Evolutionary conservation across 1,284 basidiomycete species (phyloP).

Genomic region (Crepidotus sp.): DNA sequence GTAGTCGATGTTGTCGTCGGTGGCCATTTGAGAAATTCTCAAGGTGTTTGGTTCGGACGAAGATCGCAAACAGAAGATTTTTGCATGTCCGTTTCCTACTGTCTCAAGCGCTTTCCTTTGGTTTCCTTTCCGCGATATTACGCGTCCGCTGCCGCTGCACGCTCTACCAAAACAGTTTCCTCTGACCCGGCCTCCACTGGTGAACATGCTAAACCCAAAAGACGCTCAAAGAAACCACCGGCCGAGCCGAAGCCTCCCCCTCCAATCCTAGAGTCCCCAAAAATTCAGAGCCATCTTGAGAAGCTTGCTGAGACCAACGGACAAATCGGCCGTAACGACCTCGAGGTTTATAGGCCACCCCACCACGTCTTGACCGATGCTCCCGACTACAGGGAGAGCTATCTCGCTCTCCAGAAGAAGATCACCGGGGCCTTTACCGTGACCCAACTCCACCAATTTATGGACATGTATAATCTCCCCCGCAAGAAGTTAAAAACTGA

Average conservation of each 20-base stretch:
- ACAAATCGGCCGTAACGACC: constrained; percentile 9
- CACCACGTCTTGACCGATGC: constrained; percentile 43
- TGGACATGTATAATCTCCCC: constrained; percentile 35
- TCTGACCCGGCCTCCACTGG: not conserved
- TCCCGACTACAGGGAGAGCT: constrained; percentile 42
- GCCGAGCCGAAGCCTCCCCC: not conserved
- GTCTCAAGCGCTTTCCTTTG: constrained; percentile 15
- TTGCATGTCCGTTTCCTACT: not conserved
- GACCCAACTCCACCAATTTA: constrained; percentile 49
- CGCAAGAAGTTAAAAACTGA: constrained; percentile 31
- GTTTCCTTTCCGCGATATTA: constrained; percentile 6
- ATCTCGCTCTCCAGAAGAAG: constrained; percentile 39
- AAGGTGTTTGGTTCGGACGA: not conserved
- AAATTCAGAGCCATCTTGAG: constrained; percentile 48
- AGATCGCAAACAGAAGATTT: not conserved
- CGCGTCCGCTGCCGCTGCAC: constrained; percentile 4
- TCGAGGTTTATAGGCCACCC: constrained; percentile 28
- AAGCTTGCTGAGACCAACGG: constrained; percentile 28
- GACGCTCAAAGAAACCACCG: constrained; percentile 3
- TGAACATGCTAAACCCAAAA: constrained; percentile 1
- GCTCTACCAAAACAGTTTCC: not conserved
- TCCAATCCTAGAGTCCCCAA: constrained; percentile 30
- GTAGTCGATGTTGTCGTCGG: constrained; percentile 75
- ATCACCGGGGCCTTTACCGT: constrained; percentile 58
- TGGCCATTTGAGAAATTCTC: constrained; percentile 21